Conservation (phyloP, 78 protist genomes). For the Tieghemostelium lacteum region DNA sequence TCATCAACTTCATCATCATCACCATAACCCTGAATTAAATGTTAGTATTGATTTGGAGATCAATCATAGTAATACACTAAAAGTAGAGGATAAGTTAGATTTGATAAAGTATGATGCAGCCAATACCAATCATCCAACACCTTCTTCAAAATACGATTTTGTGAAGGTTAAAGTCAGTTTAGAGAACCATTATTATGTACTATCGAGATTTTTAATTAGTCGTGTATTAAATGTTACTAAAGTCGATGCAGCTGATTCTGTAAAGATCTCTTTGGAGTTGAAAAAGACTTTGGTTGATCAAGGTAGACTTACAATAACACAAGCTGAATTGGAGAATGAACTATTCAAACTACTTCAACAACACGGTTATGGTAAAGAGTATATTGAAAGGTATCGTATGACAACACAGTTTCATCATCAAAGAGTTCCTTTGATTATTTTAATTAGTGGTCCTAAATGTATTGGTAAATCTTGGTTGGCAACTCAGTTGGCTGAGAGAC, state of each 20-base stretch:
- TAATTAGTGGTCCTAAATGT: conserved; percentile 67
- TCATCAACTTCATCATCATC: too few species aligned
- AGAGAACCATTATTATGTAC: conserved; percentile 73
- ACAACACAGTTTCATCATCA: conserved; percentile 77
- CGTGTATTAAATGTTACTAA: conserved; percentile 71
- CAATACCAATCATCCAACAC: conserved; percentile 54
- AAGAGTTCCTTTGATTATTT: conserved; percentile 73
- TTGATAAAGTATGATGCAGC: conserved; percentile 45
- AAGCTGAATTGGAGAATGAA: conserved; percentile 61
- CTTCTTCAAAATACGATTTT: conserved; percentile 73
- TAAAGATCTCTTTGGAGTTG: conserved; percentile 55
- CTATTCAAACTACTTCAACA: conserved; percentile 39
- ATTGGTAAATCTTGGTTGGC: conserved; percentile 76
- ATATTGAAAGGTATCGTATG: conserved; percentile 73
- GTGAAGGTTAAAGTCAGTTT: conserved; percentile 64
- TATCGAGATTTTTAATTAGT: conserved; percentile 52
- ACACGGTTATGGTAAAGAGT: conserved; percentile 74
- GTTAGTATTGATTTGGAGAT: not conserved
- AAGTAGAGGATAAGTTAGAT: conserved; percentile 51
- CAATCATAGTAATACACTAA: not conserved
- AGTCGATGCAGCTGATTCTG: conserved; percentile 79
- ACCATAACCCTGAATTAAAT: too few species aligned
- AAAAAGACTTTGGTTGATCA: conserved; percentile 66
- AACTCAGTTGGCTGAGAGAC: conserved; percentile 74
- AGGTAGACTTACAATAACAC: conserved; percentile 50